These are phyloP conservation scores for Pythium rhizo-oryzae DNA, from an alignment of 352 stramenopile genomes.

Conservation along the genomic window DNA sequence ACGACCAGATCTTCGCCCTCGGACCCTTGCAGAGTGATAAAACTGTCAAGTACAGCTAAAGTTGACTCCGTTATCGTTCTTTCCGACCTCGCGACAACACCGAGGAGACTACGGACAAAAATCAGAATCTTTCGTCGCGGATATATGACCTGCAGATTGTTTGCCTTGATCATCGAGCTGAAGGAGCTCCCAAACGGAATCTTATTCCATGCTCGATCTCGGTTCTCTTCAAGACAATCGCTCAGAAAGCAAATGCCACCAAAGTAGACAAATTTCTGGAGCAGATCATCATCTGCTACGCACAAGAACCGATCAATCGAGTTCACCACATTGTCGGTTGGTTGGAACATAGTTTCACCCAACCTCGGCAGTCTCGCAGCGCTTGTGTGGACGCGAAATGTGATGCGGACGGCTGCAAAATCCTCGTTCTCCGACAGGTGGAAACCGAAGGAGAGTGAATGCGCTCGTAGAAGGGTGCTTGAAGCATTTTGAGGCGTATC, in stretches of 20 bases:
- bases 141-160: slow-evolving; percentile 3
- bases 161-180: background rate
- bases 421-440: slow-evolving; percentile 15
- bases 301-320: slow-evolving; percentile 23
- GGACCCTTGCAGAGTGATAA: slow-evolving; percentile 2
- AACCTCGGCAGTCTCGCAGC: background rate
- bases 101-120: slow-evolving; percentile 19
- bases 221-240: slow-evolving; percentile 8
- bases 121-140: slow-evolving; percentile 7
- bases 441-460: slow-evolving; percentile 22
- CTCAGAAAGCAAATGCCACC: slow-evolving; percentile 18
- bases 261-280: slow-evolving; percentile 13
- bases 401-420: slow-evolving; percentile 20
- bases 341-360: background rate
- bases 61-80: slow-evolving; percentile 1
- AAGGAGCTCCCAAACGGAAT: slow-evolving; percentile 13
- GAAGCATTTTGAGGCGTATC: background rate
- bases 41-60: slow-evolving; percentile 4
- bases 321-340: slow-evolving; percentile 3
- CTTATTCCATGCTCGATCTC: slow-evolving; percentile 2
- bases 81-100: slow-evolving; percentile 1
- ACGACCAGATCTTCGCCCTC: slow-evolving; percentile 11
- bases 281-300: slow-evolving; percentile 5
- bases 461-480: background rate
- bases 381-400: slow-evolving; percentile 15